phyloP scores from a whole-genome alignment of 2,329 filamentous ascomycete genomes.

The Apiospora hydei region DNA sequence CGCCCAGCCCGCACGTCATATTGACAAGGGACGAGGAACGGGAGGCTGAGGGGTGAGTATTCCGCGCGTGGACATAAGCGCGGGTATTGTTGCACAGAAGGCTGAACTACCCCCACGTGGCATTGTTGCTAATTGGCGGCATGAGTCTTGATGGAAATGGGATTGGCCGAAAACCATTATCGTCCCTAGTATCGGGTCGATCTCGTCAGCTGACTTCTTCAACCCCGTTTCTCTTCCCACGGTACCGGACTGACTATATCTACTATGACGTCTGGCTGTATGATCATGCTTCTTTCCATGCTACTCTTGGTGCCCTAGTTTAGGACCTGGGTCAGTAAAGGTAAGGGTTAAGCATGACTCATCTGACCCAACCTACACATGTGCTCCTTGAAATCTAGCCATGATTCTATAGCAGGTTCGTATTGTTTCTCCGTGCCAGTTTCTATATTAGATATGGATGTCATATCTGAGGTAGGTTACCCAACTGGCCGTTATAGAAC shows the following conservation, averaged over 20 bases:
- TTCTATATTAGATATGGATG: neutral
- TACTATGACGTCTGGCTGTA: slow-evolving; percentile 2
- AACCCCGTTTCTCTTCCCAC: neutral
- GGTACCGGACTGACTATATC: neutral
- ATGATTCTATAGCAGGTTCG: neutral
- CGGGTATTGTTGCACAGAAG: neutral
- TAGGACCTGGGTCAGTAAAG: neutral
- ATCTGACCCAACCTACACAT: neutral
- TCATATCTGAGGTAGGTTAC: neutral
- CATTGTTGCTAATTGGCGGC: neutral
- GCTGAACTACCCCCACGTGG: slow-evolving; percentile 5
- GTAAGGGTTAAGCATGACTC: neutral
- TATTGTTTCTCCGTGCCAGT: neutral
- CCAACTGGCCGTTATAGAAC: neutral
- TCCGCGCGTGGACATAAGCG: neutral
- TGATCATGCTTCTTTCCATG: neutral
- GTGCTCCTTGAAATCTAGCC: neutral
- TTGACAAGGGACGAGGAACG: neutral
- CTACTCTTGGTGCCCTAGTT: neutral
- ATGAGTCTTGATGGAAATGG: neutral
- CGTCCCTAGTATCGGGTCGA: neutral
- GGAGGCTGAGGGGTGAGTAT: neutral
- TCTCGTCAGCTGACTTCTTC: neutral
- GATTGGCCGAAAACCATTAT: neutral
- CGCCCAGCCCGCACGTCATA: neutral